Percentiles rank a stretch among this genome's conserved stretches.
Conservation (phyloP, 352 stramenopile genomes). For the Pelagophyceae sp. region DNA sequence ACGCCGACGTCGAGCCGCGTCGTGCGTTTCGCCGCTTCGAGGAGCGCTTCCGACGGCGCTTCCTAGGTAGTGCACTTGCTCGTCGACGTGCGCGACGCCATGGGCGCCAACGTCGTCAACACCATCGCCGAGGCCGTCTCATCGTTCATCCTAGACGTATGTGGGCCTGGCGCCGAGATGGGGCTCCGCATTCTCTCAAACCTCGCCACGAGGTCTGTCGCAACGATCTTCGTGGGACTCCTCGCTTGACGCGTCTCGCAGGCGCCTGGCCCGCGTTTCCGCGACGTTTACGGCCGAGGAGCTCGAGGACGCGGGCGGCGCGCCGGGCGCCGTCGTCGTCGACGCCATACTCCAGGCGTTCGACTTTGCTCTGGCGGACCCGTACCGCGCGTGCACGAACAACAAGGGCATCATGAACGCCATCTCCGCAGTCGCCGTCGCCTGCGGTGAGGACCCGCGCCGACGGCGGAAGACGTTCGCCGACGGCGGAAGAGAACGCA, state of each 20-base stretch:
- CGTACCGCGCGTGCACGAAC: slow-evolving; percentile 68
- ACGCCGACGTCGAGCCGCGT: slow-evolving; percentile 55
- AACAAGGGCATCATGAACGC: slow-evolving; percentile 81
- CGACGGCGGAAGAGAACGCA: no score
- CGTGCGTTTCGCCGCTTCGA: no score
- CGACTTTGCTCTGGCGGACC: slow-evolving; percentile 67
- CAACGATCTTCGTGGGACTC: no score
- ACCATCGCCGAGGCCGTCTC: slow-evolving; percentile 53
- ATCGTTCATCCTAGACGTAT: not conserved
- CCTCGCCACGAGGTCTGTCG: slow-evolving; percentile 68
- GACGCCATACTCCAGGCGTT: slow-evolving; percentile 64
- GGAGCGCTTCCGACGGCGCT: slow-evolving; percentile 39
- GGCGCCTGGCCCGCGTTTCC: slow-evolving; percentile 53
- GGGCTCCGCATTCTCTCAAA: slow-evolving; percentile 76
- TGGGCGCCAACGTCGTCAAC: slow-evolving; percentile 76
- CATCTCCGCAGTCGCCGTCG: slow-evolving; percentile 62
- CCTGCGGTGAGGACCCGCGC: no score
- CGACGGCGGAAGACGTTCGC: no score
- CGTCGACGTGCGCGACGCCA: slow-evolving; percentile 71
- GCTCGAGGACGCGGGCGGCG: slow-evolving; percentile 61
- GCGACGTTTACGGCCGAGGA: slow-evolving; percentile 63
- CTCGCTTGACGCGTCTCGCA: no score
- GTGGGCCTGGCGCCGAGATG: slow-evolving; percentile 40
- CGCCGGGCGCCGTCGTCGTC: slow-evolving; percentile 59
- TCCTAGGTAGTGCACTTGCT: slow-evolving; percentile 71